A percentile compares a stretch with the other conserved stretches of the same genome.
phyloP scores from a whole-genome alignment of 1,284 basidiomycete species.

The Mycosarcoma mackinlayi region DNA sequence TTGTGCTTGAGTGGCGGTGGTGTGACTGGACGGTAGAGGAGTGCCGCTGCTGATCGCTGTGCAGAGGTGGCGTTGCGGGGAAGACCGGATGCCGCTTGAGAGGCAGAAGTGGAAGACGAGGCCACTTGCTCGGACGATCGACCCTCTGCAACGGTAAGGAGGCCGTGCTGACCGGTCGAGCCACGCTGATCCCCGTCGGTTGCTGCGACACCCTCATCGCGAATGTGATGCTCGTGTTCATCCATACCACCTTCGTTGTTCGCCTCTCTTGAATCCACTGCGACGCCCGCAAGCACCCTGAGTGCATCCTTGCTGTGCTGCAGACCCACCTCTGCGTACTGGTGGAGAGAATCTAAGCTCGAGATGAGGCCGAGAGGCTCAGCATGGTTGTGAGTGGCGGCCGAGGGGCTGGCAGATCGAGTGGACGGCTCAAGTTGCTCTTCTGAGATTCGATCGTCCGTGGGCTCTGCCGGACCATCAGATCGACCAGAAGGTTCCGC shows the following conservation, averaged over 20 bases:
- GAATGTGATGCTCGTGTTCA: slow-evolving; percentile 1
- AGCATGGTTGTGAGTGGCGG: slow-evolving; percentile 1
- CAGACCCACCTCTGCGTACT: slow-evolving; percentile 47
- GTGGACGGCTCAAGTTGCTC: slow-evolving; percentile 6
- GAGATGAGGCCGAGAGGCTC: slow-evolving; percentile 20
- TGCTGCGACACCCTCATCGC: neutral
- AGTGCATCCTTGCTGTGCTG: slow-evolving; percentile 51
- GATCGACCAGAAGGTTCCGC: neutral
- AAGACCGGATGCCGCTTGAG: slow-evolving; percentile 10
- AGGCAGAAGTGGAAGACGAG: neutral
- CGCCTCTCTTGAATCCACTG: slow-evolving; percentile 32
- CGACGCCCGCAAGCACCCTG: slow-evolving; percentile 48
- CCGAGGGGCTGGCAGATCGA: slow-evolving; percentile 18
- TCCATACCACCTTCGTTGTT: slow-evolving; percentile 10
- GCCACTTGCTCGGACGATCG: slow-evolving; percentile 13
- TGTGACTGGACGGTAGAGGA: slow-evolving; percentile 31
- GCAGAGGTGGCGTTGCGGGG: slow-evolving; percentile 10
- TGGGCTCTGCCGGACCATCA: neutral
- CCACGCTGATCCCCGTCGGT: neutral
- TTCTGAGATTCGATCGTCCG: slow-evolving; percentile 11
- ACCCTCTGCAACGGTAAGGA: neutral
- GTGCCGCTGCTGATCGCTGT: slow-evolving; percentile 29
- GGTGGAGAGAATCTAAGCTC: slow-evolving; percentile 39
- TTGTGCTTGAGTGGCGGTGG: slow-evolving; percentile 50
- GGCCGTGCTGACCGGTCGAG: neutral